Percentiles rank a stretch among this genome's conserved stretches.
phyloP scores from a whole-genome alignment of 306 rosid species.

The Gillenia trifoliata region DNA sequence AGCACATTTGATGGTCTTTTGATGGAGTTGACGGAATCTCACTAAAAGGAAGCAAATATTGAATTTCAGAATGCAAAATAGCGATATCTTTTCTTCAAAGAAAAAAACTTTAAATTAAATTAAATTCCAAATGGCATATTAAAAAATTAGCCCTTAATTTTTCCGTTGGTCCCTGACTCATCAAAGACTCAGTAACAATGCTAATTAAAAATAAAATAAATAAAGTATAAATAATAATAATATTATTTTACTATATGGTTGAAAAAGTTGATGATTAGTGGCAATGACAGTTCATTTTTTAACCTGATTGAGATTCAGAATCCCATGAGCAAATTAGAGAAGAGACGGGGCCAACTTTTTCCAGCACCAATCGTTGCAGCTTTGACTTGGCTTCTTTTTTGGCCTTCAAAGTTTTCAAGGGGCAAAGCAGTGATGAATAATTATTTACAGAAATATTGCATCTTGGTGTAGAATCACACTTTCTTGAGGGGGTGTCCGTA shows the following conservation, averaged over 20 bases:
- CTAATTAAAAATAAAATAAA: background rate
- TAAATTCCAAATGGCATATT: too few relatives aligned
- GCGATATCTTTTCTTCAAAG: too few relatives aligned
- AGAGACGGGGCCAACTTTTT: background rate
- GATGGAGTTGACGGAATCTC: too few relatives aligned
- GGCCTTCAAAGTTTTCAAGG: background rate
- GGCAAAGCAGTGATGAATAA: background rate
- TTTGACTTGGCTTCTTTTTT: background rate
- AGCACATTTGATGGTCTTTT: too few relatives aligned
- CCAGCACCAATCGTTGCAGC: background rate
- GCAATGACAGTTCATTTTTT: background rate
- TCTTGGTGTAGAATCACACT: background rate
- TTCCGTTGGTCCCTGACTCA: constrained; percentile 51
- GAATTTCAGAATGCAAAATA: too few relatives aligned
- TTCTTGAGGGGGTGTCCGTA: background rate
- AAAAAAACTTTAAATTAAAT: too few relatives aligned
- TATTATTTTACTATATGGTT: background rate
- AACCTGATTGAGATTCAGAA: background rate
- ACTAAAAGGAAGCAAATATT: too few relatives aligned
- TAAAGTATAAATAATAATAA: constrained; percentile 13
- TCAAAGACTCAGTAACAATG: constrained; percentile 22
- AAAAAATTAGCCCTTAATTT: too few relatives aligned
- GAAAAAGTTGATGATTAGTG: background rate
- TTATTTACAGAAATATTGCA: background rate
- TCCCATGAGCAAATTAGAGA: constrained; percentile 11